A percentile compares a stretch with the other conserved stretches of the same genome.
phyloP scores from a whole-genome alignment of 1,139 yeast genomes.

The Tardiomyces blankii region DNA sequence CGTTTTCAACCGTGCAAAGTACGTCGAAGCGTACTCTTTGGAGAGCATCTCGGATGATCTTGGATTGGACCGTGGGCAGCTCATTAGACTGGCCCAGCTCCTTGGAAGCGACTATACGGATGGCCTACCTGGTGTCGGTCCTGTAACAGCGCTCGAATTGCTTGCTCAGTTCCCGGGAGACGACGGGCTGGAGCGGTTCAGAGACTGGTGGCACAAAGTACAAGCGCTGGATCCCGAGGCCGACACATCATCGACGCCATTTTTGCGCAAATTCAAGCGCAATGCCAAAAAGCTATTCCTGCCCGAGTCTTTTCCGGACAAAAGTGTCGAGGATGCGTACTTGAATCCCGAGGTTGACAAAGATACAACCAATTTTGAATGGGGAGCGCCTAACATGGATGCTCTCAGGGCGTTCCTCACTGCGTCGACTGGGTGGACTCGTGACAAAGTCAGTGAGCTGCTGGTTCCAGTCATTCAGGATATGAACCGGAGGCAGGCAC shows the following conservation, averaged over 20 bases:
- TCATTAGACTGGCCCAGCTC: constrained; percentile 71
- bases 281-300: constrained; percentile 54
- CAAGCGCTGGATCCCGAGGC: constrained; percentile 25
- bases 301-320: constrained; percentile 60
- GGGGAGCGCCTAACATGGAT: constrained; percentile 89
- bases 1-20: constrained; percentile 89
- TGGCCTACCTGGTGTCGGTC: constrained; percentile 87
- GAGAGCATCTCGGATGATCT: constrained; percentile 50
- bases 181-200: constrained; percentile 31
- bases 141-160: constrained; percentile 88
- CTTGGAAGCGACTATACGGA: constrained; percentile 93
- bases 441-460: constrained; percentile 67
- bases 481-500: constrained; percentile 44
- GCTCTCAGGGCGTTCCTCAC: constrained; percentile 59
- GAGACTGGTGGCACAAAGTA: constrained; percentile 44
- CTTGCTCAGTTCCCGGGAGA: constrained; percentile 63
- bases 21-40: constrained; percentile 72
- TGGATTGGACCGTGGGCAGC: constrained; percentile 49
- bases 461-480: constrained; percentile 81
- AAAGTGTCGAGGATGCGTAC: constrained; percentile 62
- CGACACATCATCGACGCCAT: constrained; percentile 11
- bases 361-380: constrained; percentile 63
- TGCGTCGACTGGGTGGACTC: constrained; percentile 73
- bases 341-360: constrained; percentile 70
- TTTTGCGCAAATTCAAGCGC: constrained; percentile 37